Base-by-base conservation (phyloP, 2,329 filamentous ascomycete genomes). In the Trichophyton verrucosum region DNA sequence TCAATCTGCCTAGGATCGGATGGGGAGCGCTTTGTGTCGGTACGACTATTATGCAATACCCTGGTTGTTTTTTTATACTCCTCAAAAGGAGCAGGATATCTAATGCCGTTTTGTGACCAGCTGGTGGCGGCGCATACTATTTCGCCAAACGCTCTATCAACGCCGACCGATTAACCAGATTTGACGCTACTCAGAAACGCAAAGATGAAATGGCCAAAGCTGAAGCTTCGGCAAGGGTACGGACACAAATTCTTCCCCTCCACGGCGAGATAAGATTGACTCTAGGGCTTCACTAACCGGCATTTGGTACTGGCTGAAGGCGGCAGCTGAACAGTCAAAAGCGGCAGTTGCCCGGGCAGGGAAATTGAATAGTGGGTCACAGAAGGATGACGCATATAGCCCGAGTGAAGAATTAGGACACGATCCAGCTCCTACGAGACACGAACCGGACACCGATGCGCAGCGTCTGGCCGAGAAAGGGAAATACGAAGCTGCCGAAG, bases 121-220 rank as follows among this genome's bases (percentile, higher is more conserved):
- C 91, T 66, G 94, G 92, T 71, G 94, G 85, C 66, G 89, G 87
- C 65, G 91, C 92, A 69, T 99, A 97, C 80, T 91, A 89, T 79
- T 96, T 96, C 73, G 94, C 94, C 65, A 99, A 99, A 81, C 82
- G 84, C 71, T 86, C 86, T 74, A 95, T 99, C 81, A 96, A 96
- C 72, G 88, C 88, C 67, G 91, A 96, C 75, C 88, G 92, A 65
- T 81, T 83, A 63, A 78, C 83, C 63, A 84, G 89, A 69, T 83
- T 87, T 66, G 82, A 87, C 68, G 85, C 87, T 15, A 68, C 72
- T 47, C 68, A 73, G 61, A 70, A 67, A 53, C 73, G 68, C 15
- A 71, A 73, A 61, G 61, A 68, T 30, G 56, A 63, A 55, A 62
- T 64, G 33, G 61, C 62, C 22, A 62, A 58, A 46, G 53, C 30